Conservation (phyloP, 1,139 yeast species). For the Pichia terricola region DNA sequence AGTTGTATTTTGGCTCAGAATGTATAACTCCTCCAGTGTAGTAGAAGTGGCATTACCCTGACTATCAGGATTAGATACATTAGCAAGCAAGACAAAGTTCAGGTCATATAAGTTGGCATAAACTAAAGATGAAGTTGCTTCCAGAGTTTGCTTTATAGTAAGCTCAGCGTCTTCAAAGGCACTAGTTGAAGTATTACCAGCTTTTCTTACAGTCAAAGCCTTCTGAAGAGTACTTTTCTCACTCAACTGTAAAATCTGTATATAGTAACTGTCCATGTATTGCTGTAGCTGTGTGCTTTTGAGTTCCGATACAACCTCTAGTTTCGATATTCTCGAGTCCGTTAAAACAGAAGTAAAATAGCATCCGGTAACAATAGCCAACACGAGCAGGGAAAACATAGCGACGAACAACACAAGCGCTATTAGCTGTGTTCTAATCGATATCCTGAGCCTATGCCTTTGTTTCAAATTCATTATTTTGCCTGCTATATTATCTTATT, state of each 20-base stretch:
- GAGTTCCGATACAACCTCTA: conserved; percentile 69
- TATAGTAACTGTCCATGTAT: conserved; percentile 50
- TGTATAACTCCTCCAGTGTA: conserved; percentile 34
- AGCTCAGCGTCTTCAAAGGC: conserved; percentile 32
- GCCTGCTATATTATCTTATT: too few species aligned
- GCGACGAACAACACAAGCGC: conserved; percentile 73
- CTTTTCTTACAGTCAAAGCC: conserved; percentile 54
- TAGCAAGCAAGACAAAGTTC: conserved; percentile 12
- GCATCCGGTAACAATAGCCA: conserved; percentile 74
- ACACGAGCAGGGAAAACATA: conserved; percentile 59
- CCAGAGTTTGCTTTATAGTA: conserved; percentile 48
- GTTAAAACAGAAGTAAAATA: conserved; percentile 62
- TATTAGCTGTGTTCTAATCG: conserved; percentile 64
- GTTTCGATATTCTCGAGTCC: conserved; percentile 55
- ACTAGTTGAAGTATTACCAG: conserved; percentile 54
- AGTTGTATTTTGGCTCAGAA: conserved; percentile 6
- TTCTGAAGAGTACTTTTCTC: conserved; percentile 49
- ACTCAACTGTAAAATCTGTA: conserved; percentile 64
- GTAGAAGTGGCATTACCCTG: conserved; percentile 26
- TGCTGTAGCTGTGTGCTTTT: conserved; percentile 75
- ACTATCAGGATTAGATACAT: conserved; percentile 29
- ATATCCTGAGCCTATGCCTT: conserved; percentile 33
- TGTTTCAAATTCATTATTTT: too few species aligned
- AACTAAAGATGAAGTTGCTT: conserved; percentile 54
- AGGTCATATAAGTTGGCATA: conserved; percentile 63